These are phyloP conservation scores for Nemania diffusa DNA, from an alignment of 2,329 filamentous ascomycete genomes.

Conservation along the genomic window DNA sequence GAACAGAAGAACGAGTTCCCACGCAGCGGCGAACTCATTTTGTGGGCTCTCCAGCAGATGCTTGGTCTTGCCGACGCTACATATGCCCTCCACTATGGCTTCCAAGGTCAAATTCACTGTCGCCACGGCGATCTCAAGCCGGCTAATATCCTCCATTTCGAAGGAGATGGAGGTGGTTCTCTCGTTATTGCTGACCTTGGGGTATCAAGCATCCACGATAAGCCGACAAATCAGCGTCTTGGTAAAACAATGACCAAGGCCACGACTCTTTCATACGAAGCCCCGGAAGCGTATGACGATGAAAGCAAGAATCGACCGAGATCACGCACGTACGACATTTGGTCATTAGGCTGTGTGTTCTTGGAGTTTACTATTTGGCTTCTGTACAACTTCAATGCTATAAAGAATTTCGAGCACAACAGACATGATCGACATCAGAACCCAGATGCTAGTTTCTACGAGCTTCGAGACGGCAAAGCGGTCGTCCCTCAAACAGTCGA, in stretches of 20 bases:
- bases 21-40: not conserved
- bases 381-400: too few species aligned
- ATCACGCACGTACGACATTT: constrained; percentile 10
- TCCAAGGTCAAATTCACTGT: not conserved
- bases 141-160: constrained; percentile 13
- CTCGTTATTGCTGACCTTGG: constrained; percentile 15
- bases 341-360: constrained; percentile 8
- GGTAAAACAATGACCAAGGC: constrained; percentile 4
- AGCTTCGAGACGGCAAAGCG: too few species aligned
- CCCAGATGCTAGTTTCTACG: too few species aligned
- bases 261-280: constrained; percentile 13
- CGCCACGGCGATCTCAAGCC: constrained; percentile 18
- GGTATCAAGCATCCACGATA: constrained; percentile 1
- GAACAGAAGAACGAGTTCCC: not conserved
- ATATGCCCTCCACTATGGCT: not conserved
- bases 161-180: not conserved
- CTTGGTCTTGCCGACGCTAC: not conserved
- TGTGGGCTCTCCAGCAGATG: constrained; percentile 13
- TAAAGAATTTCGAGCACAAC: too few species aligned
- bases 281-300: constrained; percentile 9
- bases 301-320: not conserved
- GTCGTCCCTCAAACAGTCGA: too few species aligned
- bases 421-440: too few species aligned
- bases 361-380: constrained; percentile 6
- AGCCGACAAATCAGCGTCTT: not conserved